phyloP scores from a whole-genome alignment of 257 asterid genomes.

The Verbena officinalis region DNA sequence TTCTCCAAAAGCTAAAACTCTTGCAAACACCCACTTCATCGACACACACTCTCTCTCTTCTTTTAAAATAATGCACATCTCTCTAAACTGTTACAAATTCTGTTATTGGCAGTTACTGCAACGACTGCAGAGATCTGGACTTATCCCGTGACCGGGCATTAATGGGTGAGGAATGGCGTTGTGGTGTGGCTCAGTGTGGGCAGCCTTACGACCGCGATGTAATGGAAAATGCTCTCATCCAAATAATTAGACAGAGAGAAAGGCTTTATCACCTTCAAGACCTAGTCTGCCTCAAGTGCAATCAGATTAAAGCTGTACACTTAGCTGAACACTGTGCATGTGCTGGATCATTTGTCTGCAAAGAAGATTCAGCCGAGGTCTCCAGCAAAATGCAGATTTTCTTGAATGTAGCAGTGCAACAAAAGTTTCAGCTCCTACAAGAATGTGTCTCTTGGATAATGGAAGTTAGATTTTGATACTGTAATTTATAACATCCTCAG shows the following conservation, averaged over 20 bases:
- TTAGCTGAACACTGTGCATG: conserved; percentile 80
- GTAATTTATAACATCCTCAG: too few relatives aligned
- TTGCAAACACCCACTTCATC: too few relatives aligned
- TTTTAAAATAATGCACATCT: neutral
- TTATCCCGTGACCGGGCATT: conserved; percentile 67
- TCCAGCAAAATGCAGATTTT: conserved; percentile 65
- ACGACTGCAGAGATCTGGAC: conserved; percentile 90
- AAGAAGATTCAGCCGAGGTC: conserved; percentile 64
- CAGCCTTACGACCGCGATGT: conserved; percentile 86
- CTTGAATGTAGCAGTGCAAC: conserved; percentile 61
- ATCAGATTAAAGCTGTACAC: conserved; percentile 85
- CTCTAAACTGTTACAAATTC: neutral
- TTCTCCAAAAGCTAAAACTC: too few relatives aligned
- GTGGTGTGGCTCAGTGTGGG: conserved; percentile 78
- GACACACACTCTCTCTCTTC: neutral
- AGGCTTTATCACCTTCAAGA: conserved; percentile 89
- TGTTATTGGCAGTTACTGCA: conserved; percentile 74
- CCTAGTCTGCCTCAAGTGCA: conserved; percentile 86
- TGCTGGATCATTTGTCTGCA: conserved; percentile 88
- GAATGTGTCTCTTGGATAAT: conserved; percentile 83
- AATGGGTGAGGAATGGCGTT: conserved; percentile 74
- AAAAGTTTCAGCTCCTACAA: conserved; percentile 75
- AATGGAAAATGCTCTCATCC: conserved; percentile 85
- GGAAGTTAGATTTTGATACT: conserved; percentile 35
- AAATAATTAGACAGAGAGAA: conserved; percentile 85